These are phyloP conservation scores for Rhizoctonia solani DNA, from an alignment of 1,284 basidiomycete genomes.

Conservation along the genomic window DNA sequence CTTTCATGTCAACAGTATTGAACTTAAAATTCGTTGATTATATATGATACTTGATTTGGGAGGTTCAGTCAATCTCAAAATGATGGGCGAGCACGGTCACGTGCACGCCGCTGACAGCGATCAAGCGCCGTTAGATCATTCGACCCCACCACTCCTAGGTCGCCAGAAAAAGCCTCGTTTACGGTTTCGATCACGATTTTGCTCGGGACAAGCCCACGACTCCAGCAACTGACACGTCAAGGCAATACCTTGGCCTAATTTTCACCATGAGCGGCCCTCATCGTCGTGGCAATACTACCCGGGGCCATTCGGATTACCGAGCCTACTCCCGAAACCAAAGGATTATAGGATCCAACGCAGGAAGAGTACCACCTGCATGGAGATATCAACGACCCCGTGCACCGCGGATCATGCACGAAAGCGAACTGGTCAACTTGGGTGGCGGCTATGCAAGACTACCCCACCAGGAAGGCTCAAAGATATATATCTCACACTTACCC, in stretches of 20 bases:
- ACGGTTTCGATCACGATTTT: no score
- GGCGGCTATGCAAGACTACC: conserved; percentile 27
- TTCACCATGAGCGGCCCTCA: conserved; percentile 7
- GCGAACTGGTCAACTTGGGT: conserved; percentile 13
- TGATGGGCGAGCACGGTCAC: no score
- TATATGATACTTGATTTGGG: no score
- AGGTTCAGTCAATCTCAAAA: no score
- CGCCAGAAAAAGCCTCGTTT: no score
- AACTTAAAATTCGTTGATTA: neutral
- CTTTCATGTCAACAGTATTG: neutral
- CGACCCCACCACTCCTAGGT: no score
- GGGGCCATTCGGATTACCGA: conserved; percentile 20
- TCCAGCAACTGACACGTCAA: no score
- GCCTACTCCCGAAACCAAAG: conserved; percentile 2
- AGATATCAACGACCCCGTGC: conserved; percentile 16
- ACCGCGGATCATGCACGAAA: neutral
- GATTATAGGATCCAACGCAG: conserved; percentile 9
- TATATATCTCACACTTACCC: conserved; percentile 28
- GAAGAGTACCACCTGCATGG: conserved; percentile 25
- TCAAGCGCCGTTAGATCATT: no score
- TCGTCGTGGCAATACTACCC: conserved; percentile 10
- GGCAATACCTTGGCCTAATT: no score
- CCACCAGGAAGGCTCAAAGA: conserved; percentile 32
- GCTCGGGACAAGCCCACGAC: no score
- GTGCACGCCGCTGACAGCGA: no score